Evolutionary conservation across 2,329 filamentous ascomycete species (phyloP).

Genomic region (Elsinoe fawcettii): DNA sequence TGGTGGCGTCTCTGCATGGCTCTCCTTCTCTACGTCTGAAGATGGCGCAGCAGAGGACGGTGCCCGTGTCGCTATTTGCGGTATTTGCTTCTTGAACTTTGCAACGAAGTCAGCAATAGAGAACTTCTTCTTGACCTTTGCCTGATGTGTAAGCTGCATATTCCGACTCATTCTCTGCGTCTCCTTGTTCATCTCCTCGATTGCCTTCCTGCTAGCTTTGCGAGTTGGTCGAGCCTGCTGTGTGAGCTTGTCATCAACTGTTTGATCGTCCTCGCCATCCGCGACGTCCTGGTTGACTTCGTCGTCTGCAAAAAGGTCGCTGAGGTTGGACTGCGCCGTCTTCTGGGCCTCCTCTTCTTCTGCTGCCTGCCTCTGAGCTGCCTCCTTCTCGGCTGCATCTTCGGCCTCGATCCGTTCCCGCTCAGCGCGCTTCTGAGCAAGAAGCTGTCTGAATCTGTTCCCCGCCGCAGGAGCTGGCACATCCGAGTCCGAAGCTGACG

Average conservation of each 20-base stretch:
- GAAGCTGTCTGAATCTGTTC: constrained; percentile 58
- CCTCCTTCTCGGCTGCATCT: constrained; percentile 21
- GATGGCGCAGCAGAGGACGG: constrained; percentile 41
- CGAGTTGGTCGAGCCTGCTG: constrained; percentile 63
- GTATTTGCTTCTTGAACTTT: constrained; percentile 58
- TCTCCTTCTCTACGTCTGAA: constrained; percentile 51
- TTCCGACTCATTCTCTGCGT: constrained; percentile 85
- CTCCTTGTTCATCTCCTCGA: constrained; percentile 91
- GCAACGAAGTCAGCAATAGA: constrained; percentile 75
- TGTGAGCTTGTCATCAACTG: constrained; percentile 44
- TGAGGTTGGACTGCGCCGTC: constrained; percentile 4
- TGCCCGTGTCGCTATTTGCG: constrained; percentile 34
- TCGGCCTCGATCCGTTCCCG: constrained; percentile 43
- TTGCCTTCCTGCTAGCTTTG: constrained; percentile 87
- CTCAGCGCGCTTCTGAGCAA: constrained; percentile 65
- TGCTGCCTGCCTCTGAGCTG: neutral
- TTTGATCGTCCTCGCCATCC: constrained; percentile 52
- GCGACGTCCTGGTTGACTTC: constrained; percentile 44
- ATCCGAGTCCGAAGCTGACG: constrained; percentile 21
- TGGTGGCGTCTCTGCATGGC: constrained; percentile 34
- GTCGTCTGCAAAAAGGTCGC: constrained; percentile 19
- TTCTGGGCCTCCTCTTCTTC: constrained; percentile 15
- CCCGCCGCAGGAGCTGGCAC: constrained; percentile 30
- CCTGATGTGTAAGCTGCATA: constrained; percentile 84
- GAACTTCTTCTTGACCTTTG: constrained; percentile 81